These are phyloP conservation scores for Selaginella moellendorffii DNA, from an alignment of 75 land plant genomes.

Conservation along the genomic window DNA sequence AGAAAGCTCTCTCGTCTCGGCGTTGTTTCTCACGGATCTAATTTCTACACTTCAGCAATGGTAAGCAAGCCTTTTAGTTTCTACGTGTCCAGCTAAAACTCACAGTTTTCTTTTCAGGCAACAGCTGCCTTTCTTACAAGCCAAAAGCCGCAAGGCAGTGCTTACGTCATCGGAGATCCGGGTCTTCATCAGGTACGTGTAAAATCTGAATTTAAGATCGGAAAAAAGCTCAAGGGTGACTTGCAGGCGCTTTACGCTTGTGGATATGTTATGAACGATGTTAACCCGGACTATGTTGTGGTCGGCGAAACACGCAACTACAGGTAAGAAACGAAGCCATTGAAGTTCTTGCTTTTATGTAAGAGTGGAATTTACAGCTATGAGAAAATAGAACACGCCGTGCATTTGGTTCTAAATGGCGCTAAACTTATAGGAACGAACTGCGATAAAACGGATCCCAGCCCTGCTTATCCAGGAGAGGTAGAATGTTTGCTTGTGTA, in stretches of 20 bases:
- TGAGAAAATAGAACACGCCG: conserved; percentile 8
- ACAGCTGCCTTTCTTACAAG: conserved; percentile 2
- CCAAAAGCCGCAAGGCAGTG: conserved; percentile 3
- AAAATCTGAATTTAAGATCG: too few species aligned
- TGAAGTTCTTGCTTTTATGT: not conserved
- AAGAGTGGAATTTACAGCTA: not conserved
- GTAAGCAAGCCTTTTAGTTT: conserved; percentile 2
- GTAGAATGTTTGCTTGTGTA: too few species aligned
- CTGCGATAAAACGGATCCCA: not conserved
- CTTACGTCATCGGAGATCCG: conserved; percentile 4
- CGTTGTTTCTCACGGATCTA: not conserved
- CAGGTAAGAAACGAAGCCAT: not conserved
- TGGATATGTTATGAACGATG: conserved; percentile 3
- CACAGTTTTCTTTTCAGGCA: not conserved
- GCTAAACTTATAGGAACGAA: not conserved
- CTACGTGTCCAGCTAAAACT: not conserved
- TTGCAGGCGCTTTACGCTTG: not conserved
- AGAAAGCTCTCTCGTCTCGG: not conserved
- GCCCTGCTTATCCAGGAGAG: not conserved
- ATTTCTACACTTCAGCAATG: conserved; percentile 7
- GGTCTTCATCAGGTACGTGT: conserved; percentile 3
- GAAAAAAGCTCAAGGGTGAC: too few species aligned
- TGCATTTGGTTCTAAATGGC: not conserved
- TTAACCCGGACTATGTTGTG: conserved; percentile 8
- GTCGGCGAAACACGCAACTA: conserved; percentile 5